Base-by-base conservation (phyloP, 306 rosid species). In the Begonia peltatifolia region DNA sequence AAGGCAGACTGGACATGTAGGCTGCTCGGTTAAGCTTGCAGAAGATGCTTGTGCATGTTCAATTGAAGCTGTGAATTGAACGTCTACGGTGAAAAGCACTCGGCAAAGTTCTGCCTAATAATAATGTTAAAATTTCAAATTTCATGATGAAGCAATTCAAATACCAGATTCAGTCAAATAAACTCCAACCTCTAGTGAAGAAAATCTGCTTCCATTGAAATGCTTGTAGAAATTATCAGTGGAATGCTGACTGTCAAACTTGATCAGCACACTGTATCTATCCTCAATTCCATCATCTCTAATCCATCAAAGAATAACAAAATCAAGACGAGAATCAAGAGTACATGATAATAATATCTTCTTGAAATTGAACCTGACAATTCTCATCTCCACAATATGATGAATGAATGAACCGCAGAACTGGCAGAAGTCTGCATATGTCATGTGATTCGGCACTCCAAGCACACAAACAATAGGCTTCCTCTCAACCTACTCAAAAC, bases 401-500 rank as follows among this genome's bases (percentile, higher is more conserved):
- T 72, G 85, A 68, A 89, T 72, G 70, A 89, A 89, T 0, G 94
- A 85, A 23, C 87, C 95, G 13, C 82, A 80, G 69, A 90, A 90
- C 51, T 83, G 90, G 65, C 95, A 90, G 64, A 90, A 90, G 72
- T 90, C 97, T 0, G 95, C 97, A 58, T 90, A 85, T 0, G 94
- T 90, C 97, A 90, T 85, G 76, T 90, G 87, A 75, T 90, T 85
- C 0, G 97, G 97, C 14, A 90, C 97, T 55, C 90, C 94, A 25
- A 85, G 74, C 44, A 90, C 95, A 14, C 94, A 85, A 6, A 79
- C 80, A 17, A 85, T 80, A 7, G 86, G 85, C 50, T 85, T 85
- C 60, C 97, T 74, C 57, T 58, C 94, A 62, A 73, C 76, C 96
- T 88, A 73, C 25, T n/a, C 42, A 14, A 66, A 35, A 25, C 15